Evolutionary conservation across 108 stramenopile genomes (phyloP), one percentile per base, ranked within the genome.

Genomic region (Asterionellopsis glacialis): DNA sequence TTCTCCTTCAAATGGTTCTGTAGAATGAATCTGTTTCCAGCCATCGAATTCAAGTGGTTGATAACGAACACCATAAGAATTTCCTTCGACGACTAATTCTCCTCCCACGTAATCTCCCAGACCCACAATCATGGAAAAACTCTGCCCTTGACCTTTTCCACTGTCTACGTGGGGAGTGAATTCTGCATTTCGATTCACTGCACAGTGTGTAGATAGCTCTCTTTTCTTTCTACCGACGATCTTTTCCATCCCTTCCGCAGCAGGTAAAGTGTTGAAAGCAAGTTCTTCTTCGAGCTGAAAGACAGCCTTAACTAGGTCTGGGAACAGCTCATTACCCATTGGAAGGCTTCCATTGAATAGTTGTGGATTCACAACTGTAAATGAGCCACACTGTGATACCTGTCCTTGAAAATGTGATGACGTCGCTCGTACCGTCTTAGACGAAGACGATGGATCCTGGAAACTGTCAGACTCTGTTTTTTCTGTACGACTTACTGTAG

Each of bases 141-240:
- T 88, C 68, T 97, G 90, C 18, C 93, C 93, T 39, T 61, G 63
- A 2, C 96, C 96, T 26, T 75, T 50, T 11, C 96, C 96, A 52
- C 82, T 92, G 53, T 95, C 94, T 16, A 91, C 87, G 68, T 97
- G 96, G 18, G 96, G 96, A 24, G 71, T 82, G 52, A 97, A 97
- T 79, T 83, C 80, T 28, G 95, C 93, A 63, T 93, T 87, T 44
- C 95, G 57, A 63, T 95, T 97, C 21, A 97, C 75, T 14, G 94
- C 94, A 57, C 92, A 93, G 39, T 93, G 93, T 11, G 88, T 76
- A 6, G 91, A 93, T 58, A 82, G 74, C 12, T 39, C 59, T 12
- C 93, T 28, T 22, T 23, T 16, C 1, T 18, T 7, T 15, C 18
- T 16, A 23, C 33, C 40, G 7, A 18, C 33, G 12, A 41, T 41